Base-by-base conservation (phyloP, 2,329 filamentous ascomycete species). In the Fusarium sp. region DNA sequence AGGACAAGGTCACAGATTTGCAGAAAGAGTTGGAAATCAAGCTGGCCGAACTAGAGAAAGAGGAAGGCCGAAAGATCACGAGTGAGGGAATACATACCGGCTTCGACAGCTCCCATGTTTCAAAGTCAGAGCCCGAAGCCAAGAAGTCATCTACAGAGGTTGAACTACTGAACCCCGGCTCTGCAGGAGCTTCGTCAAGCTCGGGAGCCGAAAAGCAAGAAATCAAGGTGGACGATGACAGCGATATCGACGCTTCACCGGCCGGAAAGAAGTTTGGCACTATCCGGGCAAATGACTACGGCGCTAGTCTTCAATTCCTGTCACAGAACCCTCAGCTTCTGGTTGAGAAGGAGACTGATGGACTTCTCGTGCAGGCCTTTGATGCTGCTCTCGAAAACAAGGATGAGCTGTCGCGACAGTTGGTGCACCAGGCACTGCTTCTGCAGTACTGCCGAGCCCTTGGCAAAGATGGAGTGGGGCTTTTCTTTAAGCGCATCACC, bases 401-500 rank as follows among this genome's bases (percentile, higher is more conserved):
- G 69, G 88, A 91, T 56, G 90, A 92, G n/a, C 88, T 91, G 70
- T 89, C 93, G 6, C 88, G 90, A 47, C 92, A 95, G 77, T 97
- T 90, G 79, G 94, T 99, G 22, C 96, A 99, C 80, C 94, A 98
- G 78, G 95, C 92, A 4, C 84, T 98, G 17, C 84, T 99, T 14
- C 82, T 99, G 40, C 96, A 99, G 78, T 99, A 99, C 82, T 99
- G 96, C 81, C 89, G 95, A 11, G 91, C 93, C 41, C 85, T 99
- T 8, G 94, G 95, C 64, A 89, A 88, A 68, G 93, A 98, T 73
- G 95, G 95, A 22, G 94, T 97, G 10, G 87, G 88, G 7, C 82
- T 98, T 30, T 99, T 99, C 84, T 99, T 99, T 87, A 97, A 96
- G 82, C 91, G 95, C 59, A 94, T 99, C 78, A 96, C 92, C 22